Evolutionary conservation across 257 asterid species (phyloP).

Genomic region (Datura wrightii): DNA sequence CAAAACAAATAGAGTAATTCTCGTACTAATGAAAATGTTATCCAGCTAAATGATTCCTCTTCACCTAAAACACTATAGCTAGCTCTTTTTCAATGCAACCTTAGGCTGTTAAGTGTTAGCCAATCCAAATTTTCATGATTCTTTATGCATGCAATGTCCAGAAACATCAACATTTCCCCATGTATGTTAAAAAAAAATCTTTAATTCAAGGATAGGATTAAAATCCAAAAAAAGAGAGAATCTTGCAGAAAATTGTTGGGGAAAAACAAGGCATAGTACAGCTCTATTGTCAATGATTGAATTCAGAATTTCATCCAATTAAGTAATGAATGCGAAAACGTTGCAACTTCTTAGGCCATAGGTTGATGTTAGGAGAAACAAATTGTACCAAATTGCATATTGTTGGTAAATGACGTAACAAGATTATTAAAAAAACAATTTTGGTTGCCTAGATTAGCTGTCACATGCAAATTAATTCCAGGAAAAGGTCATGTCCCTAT

Average conservation of each 20-base stretch:
- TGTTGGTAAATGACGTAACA: constrained; percentile 53
- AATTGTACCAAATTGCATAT: constrained; percentile 39
- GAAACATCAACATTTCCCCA: constrained; percentile 24
- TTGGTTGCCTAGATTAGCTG: constrained; percentile 42
- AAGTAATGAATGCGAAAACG: constrained; percentile 20
- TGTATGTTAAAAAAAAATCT: not conserved
- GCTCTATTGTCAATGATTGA: constrained; percentile 28
- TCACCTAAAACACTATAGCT: not conserved
- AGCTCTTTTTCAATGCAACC: not conserved
- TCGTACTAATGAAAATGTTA: not conserved
- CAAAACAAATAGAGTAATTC: not conserved
- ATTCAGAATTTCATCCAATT: constrained; percentile 27
- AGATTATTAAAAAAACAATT: constrained; percentile 29
- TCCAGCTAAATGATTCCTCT: constrained; percentile 31
- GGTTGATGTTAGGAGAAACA: not conserved
- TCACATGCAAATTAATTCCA: constrained; percentile 51
- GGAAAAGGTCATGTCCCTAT: constrained; percentile 41
- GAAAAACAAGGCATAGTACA: constrained; percentile 27
- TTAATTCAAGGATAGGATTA: constrained; percentile 3
- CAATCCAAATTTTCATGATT: constrained; percentile 10
- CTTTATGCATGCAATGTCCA: constrained; percentile 29
- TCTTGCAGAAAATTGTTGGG: constrained; percentile 33
- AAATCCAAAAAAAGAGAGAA: constrained; percentile 28
- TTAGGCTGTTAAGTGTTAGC: not conserved
- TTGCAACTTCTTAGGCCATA: constrained; percentile 42